Conservation (phyloP, 2,329 filamentous ascomycete genomes). For the Ceratocystis cacaofunesta region DNA sequence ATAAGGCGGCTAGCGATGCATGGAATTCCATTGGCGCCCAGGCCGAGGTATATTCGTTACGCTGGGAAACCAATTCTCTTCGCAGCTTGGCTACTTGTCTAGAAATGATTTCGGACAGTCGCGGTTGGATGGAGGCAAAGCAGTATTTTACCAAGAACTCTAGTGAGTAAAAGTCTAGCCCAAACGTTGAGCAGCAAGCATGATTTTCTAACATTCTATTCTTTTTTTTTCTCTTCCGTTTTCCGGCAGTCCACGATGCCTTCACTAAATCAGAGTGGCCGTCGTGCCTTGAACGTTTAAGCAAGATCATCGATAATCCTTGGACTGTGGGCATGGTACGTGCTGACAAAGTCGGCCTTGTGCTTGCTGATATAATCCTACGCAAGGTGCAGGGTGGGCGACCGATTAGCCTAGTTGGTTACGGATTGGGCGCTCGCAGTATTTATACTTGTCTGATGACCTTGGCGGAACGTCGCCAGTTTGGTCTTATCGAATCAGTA, state of each 20-base stretch:
- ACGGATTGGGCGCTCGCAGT: slow-evolving; percentile 65
- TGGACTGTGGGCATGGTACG: slow-evolving; percentile 63
- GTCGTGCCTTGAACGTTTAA: slow-evolving; percentile 46
- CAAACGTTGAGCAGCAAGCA: background rate
- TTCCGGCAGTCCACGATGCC: slow-evolving; percentile 22
- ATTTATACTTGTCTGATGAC: slow-evolving; percentile 73
- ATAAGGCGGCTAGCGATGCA: slow-evolving; percentile 52
- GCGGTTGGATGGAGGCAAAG: slow-evolving; percentile 61
- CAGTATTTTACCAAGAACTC: slow-evolving; percentile 33
- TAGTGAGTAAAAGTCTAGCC: slow-evolving; percentile 27
- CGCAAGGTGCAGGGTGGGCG: slow-evolving; percentile 73
- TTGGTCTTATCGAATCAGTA: slow-evolving; percentile 74
- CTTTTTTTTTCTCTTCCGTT: slow-evolving; percentile 32
- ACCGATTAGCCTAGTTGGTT: slow-evolving; percentile 66
- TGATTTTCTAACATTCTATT: slow-evolving; percentile 22
- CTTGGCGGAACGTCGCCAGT: slow-evolving; percentile 66
- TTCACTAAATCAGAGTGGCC: slow-evolving; percentile 38
- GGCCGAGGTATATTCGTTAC: slow-evolving; percentile 66
- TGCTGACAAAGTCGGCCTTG: slow-evolving; percentile 56
- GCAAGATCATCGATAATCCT: slow-evolving; percentile 65
- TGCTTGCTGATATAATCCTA: slow-evolving; percentile 66
- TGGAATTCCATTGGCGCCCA: slow-evolving; percentile 64
- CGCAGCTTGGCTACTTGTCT: slow-evolving; percentile 65
- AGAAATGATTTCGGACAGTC: slow-evolving; percentile 60
- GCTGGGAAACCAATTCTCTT: slow-evolving; percentile 69